phyloP scores from a whole-genome alignment of 352 stramenopile genomes.

The Phytophthora tentaculata region DNA sequence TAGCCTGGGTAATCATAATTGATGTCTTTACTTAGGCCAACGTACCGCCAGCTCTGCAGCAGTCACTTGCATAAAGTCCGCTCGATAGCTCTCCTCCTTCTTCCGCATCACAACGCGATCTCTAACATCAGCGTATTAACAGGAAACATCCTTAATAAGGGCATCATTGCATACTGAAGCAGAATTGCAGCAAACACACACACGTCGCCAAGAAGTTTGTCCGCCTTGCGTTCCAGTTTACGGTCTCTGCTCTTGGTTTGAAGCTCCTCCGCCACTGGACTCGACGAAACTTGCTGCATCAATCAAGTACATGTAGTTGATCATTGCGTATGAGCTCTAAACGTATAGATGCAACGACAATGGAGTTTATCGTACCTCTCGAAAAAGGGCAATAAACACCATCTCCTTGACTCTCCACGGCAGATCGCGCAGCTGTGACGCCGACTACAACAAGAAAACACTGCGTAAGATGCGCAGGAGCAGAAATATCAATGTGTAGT shows the following conservation, averaged over 20 bases:
- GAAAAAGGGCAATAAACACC: slow-evolving; percentile 54
- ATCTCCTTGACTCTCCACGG: slow-evolving; percentile 56
- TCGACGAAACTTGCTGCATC: slow-evolving; percentile 54
- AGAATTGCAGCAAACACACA: slow-evolving; percentile 9
- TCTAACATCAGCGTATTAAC: slow-evolving; percentile 22
- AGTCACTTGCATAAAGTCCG: slow-evolving; percentile 61
- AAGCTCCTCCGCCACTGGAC: slow-evolving; percentile 42
- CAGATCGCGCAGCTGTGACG: slow-evolving; percentile 53
- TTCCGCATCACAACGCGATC: slow-evolving; percentile 49
- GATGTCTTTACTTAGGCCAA: neutral
- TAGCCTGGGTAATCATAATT: neutral
- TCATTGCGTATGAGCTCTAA: neutral
- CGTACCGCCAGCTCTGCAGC: slow-evolving; percentile 57
- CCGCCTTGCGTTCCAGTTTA: slow-evolving; percentile 54
- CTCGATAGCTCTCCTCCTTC: slow-evolving; percentile 64
- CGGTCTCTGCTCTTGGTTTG: slow-evolving; percentile 37
- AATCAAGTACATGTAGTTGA: neutral
- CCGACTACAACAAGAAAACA: slow-evolving; percentile 30
- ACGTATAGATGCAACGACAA: neutral
- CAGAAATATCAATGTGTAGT: neutral
- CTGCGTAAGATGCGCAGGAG: neutral
- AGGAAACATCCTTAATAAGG: neutral
- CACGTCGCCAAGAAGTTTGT: slow-evolving; percentile 47
- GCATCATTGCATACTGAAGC: neutral
- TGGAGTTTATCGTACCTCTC: slow-evolving; percentile 36